These are phyloP conservation scores for Epichloe baconii DNA, from an alignment of 2,329 filamentous ascomycete species.

Conservation along the genomic window DNA sequence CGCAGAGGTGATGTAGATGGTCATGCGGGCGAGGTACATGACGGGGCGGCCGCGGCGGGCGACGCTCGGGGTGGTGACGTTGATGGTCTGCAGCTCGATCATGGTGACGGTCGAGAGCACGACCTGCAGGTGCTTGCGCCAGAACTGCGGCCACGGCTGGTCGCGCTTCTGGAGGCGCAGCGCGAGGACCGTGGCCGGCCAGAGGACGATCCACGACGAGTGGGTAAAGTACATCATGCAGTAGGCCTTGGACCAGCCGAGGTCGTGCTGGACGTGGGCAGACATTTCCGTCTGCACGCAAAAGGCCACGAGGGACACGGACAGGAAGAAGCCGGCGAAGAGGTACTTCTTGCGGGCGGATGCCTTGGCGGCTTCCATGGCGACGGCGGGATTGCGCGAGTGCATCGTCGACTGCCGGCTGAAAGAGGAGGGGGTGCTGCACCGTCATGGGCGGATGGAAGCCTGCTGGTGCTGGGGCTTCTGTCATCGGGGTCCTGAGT, in stretches of 20 bases:
- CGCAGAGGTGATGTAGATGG: conserved; percentile 68
- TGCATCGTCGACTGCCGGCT: conserved; percentile 52
- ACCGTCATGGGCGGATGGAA: neutral
- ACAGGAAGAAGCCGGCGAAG: conserved; percentile 72
- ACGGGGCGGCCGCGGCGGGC: conserved; percentile 27
- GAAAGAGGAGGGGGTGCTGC: conserved; percentile 13
- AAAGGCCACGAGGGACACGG: conserved; percentile 75
- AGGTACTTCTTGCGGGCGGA: conserved; percentile 69
- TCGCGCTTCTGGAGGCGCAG: conserved; percentile 68
- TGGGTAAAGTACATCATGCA: conserved; percentile 99
- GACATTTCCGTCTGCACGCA: conserved; percentile 92
- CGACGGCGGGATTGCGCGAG: conserved; percentile 56
- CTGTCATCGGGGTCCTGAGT: conserved; percentile 12
- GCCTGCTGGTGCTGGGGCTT: conserved; percentile 10
- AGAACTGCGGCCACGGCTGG: conserved; percentile 73
- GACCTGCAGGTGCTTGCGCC: conserved; percentile 48
- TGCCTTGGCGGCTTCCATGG: conserved; percentile 17
- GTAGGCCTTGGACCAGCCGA: conserved; percentile 97
- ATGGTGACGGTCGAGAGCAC: conserved; percentile 54
- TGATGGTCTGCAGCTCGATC: conserved; percentile 68
- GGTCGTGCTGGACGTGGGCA: conserved; percentile 81
- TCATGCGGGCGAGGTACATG: conserved; percentile 67
- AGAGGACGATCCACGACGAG: conserved; percentile 82
- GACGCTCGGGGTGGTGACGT: conserved; percentile 36
- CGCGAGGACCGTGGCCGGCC: conserved; percentile 71